phyloP scores from a whole-genome alignment of 352 stramenopile species.

The Aphanomyces invadans region DNA sequence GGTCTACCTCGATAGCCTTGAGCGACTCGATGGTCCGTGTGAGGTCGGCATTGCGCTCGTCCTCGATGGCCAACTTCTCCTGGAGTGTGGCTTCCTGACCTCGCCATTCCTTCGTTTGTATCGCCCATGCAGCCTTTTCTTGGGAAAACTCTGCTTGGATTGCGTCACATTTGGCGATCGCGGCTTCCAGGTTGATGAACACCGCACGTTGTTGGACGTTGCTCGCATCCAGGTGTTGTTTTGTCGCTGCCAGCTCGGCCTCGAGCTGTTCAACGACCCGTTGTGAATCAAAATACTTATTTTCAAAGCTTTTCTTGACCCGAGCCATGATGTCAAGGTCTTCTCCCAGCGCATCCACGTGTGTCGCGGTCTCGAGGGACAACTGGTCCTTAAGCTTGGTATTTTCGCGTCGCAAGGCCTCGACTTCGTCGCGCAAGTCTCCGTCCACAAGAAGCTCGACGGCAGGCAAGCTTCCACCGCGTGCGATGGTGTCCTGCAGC shows the following conservation, averaged over 20 bases:
- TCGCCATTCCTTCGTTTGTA: too few species aligned
- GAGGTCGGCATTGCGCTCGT: neutral
- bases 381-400: slow-evolving; percentile 39
- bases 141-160: neutral
- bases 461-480: neutral
- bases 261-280: slow-evolving; percentile 28
- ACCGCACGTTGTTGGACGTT: neutral
- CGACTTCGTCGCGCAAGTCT: slow-evolving; percentile 56
- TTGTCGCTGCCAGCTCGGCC: neutral
- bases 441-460: slow-evolving; percentile 31
- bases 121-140: neutral
- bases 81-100: too few species aligned
- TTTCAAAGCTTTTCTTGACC: slow-evolving; percentile 65
- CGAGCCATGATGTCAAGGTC: slow-evolving; percentile 45
- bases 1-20: neutral
- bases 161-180: neutral
- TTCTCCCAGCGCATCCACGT: slow-evolving; percentile 49
- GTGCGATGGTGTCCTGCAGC: slow-evolving; percentile 20
- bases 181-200: neutral
- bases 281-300: slow-evolving; percentile 51
- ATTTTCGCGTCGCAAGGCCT: slow-evolving; percentile 54
- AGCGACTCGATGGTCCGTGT: neutral
- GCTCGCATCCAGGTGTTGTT: neutral
- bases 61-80: too few species aligned
- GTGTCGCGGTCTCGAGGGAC: slow-evolving; percentile 42